Conservation (phyloP, 345 rosid genomes). For the Eucalyptus leucophloia region DNA sequence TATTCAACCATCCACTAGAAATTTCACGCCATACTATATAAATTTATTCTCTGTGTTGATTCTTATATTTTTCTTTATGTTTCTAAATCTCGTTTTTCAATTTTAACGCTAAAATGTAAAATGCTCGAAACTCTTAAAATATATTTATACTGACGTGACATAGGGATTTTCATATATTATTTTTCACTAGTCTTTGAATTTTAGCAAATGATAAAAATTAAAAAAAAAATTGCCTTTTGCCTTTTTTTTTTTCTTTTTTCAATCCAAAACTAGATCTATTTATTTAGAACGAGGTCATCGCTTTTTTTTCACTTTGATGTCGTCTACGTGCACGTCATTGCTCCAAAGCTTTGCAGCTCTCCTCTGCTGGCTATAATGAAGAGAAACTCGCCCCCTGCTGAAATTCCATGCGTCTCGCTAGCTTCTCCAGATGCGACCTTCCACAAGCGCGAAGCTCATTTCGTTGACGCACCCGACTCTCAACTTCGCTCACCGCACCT, state of each 20-base stretch:
- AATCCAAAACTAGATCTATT: background rate
- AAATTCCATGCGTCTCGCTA: background rate
- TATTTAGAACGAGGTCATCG: background rate
- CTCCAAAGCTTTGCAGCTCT: background rate
- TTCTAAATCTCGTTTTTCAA: no score
- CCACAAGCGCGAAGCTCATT: background rate
- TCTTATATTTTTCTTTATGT: no score
- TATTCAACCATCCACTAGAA: no score
- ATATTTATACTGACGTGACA: no score
- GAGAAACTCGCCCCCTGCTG: background rate
- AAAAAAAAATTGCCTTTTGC: background rate
- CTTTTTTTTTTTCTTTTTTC: background rate
- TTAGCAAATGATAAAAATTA: background rate
- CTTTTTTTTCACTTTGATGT: rapidly evolving
- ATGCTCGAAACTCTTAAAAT: no score
- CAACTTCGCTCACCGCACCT: conserved; percentile 12
- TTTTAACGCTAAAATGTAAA: rapidly evolving
- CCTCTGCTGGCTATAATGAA: background rate
- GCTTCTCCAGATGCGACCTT: background rate
- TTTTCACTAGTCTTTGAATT: background rate
- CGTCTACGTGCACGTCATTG: background rate
- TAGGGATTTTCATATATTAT: rapidly evolving
- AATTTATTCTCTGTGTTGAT: no score
- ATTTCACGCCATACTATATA: no score
- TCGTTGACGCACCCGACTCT: conserved; percentile 21